Percentiles rank a stretch among this genome's conserved stretches.
These are phyloP conservation scores for Rhodotorula sp. DNA, from an alignment of 1,284 basidiomycete species.

Conservation along the genomic window DNA sequence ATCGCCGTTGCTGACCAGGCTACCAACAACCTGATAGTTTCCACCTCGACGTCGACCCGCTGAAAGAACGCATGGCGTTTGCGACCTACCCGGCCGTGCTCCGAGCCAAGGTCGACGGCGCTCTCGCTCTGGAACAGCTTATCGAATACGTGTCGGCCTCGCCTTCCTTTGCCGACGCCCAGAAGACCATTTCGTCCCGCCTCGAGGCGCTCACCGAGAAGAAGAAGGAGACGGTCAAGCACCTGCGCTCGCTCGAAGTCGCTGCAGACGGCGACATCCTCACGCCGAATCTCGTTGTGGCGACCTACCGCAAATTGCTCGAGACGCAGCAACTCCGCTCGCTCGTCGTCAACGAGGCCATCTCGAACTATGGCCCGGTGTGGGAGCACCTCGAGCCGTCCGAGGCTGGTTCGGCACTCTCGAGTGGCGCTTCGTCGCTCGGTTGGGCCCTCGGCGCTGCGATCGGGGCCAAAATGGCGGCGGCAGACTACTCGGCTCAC, in stretches of 20 bases:
- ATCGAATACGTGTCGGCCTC: slow-evolving; percentile 24
- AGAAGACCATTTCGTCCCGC: slow-evolving; percentile 5
- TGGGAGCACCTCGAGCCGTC: slow-evolving; percentile 28
- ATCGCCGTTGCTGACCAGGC: slow-evolving; percentile 20
- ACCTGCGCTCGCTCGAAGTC: slow-evolving; percentile 6
- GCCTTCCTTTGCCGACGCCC: slow-evolving; percentile 5
- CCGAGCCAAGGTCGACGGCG: slow-evolving; percentile 60
- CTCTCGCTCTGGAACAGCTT: slow-evolving; percentile 58
- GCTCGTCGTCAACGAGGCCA: slow-evolving; percentile 63
- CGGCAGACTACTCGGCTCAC: slow-evolving; percentile 42
- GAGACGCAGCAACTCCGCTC: slow-evolving; percentile 26
- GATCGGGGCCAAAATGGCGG: slow-evolving; percentile 59
- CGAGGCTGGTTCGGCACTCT: slow-evolving; percentile 26
- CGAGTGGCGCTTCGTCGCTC: slow-evolving; percentile 61
- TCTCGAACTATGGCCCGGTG: slow-evolving; percentile 55
- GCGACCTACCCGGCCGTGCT: slow-evolving; percentile 34
- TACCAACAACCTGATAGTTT: slow-evolving; percentile 54
- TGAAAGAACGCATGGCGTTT: slow-evolving; percentile 52
- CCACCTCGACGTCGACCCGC: slow-evolving; percentile 63
- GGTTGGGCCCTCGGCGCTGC: slow-evolving; percentile 66
- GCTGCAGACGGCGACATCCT: slow-evolving; percentile 11
- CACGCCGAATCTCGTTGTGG: slow-evolving; percentile 57
- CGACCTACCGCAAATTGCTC: slow-evolving; percentile 53
- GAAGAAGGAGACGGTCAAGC: neutral
- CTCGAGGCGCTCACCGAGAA: slow-evolving; percentile 8